These are phyloP conservation scores for Clonostachys solani DNA, from an alignment of 2,329 filamentous ascomycete genomes.

Conservation along the genomic window DNA sequence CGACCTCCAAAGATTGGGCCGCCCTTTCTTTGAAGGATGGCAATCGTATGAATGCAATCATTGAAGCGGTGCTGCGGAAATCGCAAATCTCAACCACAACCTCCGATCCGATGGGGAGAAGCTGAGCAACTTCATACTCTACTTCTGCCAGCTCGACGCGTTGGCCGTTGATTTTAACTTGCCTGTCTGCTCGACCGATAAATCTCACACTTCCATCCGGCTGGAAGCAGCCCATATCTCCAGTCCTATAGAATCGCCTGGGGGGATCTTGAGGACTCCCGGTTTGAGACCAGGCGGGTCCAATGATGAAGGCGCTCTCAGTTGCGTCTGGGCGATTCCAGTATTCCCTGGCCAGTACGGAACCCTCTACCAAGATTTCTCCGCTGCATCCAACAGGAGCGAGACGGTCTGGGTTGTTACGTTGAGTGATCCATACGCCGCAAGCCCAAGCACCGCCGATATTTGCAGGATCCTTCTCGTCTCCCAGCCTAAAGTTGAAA, in stretches of 20 bases:
- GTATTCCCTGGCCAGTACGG: slow-evolving; percentile 3
- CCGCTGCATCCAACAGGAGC: slow-evolving; percentile 12
- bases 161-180: slow-evolving; percentile 55
- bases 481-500: slow-evolving; percentile 35
- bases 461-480: slow-evolving; percentile 5
- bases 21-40: too few relatives aligned
- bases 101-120: slow-evolving; percentile 32
- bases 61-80: too few relatives aligned
- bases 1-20: too few relatives aligned
- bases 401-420: background rate
- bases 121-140: slow-evolving; percentile 11
- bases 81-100: slow-evolving; percentile 23
- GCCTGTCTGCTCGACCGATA: slow-evolving; percentile 50
- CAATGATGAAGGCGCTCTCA: slow-evolving; percentile 1
- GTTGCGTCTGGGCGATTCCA: slow-evolving; percentile 3
- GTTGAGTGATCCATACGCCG: slow-evolving; percentile 13
- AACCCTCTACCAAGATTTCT: slow-evolving; percentile 36
- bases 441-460: slow-evolving; percentile 1
- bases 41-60: too few relatives aligned
- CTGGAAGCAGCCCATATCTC: slow-evolving; percentile 37
- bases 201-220: slow-evolving; percentile 31
- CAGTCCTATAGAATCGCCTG: slow-evolving; percentile 35
- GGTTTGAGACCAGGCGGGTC: slow-evolving; percentile 8
- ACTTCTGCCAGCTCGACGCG: slow-evolving; percentile 40
- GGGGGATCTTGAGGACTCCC: background rate